Evolutionary conservation across 2,329 filamentous ascomycete species (phyloP).

Genomic region (Paramyrothecium roridum): DNA sequence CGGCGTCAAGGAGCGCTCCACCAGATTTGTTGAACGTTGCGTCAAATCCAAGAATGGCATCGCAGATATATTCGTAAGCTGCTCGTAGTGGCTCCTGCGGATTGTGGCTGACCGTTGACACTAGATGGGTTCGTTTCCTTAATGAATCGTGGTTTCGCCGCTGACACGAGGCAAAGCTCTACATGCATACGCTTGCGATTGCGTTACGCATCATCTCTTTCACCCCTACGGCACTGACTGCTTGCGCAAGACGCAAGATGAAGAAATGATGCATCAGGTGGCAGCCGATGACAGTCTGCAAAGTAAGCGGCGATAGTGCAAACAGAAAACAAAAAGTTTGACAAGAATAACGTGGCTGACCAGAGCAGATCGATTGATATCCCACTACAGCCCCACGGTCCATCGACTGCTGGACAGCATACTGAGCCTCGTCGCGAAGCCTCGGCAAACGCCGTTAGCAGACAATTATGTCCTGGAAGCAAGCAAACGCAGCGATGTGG

Average conservation of each 20-base stretch:
- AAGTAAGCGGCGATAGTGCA: constrained; percentile 40
- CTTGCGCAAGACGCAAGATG: constrained; percentile 51
- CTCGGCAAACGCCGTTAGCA: constrained; percentile 55
- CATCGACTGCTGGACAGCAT: constrained; percentile 43
- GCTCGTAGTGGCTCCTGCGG: not conserved
- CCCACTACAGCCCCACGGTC: constrained; percentile 53
- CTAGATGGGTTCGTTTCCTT: constrained; percentile 24
- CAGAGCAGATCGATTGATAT: constrained; percentile 52
- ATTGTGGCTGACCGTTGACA: constrained; percentile 6
- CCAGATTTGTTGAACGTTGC: constrained; percentile 53
- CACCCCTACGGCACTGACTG: constrained; percentile 63
- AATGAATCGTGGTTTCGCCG: not conserved
- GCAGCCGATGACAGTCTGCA: constrained; percentile 66
- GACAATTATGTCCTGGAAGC: constrained; percentile 56
- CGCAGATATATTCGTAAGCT: constrained; percentile 59
- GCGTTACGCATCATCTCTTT: constrained; percentile 67
- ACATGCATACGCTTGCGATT: constrained; percentile 68
- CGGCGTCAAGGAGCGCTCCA: constrained; percentile 56
- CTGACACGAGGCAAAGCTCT: constrained; percentile 31
- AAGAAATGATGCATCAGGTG: constrained; percentile 65
- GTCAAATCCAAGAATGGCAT: constrained; percentile 37
- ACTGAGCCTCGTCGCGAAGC: constrained; percentile 47
- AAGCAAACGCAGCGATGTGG: constrained; percentile 40
- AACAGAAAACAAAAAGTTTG: not conserved
- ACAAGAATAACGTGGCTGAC: constrained; percentile 7